Evolutionary conservation across 192 early-diverging fungal species (phyloP).

Genomic region (Coemansia sp.): DNA sequence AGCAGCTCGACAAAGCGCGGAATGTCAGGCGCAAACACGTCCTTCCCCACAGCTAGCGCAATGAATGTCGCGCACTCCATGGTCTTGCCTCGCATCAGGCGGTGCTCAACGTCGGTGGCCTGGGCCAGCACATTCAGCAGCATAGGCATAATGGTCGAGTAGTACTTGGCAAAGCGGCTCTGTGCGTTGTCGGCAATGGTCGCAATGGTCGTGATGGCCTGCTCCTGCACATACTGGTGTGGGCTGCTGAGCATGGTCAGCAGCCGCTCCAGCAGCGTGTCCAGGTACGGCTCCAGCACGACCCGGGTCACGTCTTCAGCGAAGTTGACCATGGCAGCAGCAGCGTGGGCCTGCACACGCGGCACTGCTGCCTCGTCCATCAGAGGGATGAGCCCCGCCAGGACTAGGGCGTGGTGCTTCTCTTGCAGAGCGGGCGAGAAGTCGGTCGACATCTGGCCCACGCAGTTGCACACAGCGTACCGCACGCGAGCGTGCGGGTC

Average conservation of each 20-base stretch:
- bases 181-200: constrained; percentile 96
- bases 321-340: constrained; percentile 98
- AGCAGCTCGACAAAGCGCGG: constrained; percentile 79
- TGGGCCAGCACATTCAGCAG: constrained; percentile 83
- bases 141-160: constrained; percentile 92
- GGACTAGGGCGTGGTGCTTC: constrained; percentile 67
- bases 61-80: constrained; percentile 97
- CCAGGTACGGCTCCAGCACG: constrained; percentile 84
- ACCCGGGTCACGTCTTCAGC: constrained; percentile 84
- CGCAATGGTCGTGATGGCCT: constrained; percentile 97
- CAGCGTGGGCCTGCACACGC: constrained; percentile 93
- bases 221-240: constrained; percentile 96
- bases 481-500: constrained; percentile 95
- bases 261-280: constrained; percentile 84
- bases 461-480: constrained; percentile 92
- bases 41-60: constrained; percentile 89
- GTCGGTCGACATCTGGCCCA: constrained; percentile 98
- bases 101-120: constrained; percentile 83
- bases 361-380: constrained; percentile 79
- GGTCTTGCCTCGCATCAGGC: constrained; percentile 91
- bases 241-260: constrained; percentile 77
- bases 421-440: constrained; percentile 80
- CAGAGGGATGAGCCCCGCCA: constrained; percentile 77
- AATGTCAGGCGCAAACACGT: constrained; percentile 79
- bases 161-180: constrained; percentile 87